These are phyloP conservation scores for Ophiostoma tasmaniense DNA, from an alignment of 2,329 filamentous ascomycete genomes.

Conservation along the genomic window DNA sequence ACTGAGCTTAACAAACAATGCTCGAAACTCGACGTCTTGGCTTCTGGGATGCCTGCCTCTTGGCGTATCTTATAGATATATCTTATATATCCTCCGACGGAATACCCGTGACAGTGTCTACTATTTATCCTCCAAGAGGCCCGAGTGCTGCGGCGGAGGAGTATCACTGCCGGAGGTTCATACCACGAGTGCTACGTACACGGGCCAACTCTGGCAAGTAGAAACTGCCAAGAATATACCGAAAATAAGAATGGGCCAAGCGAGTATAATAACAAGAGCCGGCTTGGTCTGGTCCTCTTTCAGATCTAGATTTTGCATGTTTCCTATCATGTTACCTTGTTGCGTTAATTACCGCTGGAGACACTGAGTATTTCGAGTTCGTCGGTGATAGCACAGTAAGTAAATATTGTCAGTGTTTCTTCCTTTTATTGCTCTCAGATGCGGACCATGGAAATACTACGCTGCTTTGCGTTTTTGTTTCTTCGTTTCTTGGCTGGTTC, in stretches of 20 bases:
- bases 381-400: no score
- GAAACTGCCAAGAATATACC: not conserved
- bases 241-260: not conserved
- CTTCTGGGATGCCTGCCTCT: not conserved
- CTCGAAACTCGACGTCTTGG: not conserved
- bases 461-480: conserved; percentile 2
- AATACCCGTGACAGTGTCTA: not conserved
- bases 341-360: not conserved
- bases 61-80: not conserved
- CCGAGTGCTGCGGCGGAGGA: not conserved
- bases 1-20: not conserved
- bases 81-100: not conserved
- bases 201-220: not conserved
- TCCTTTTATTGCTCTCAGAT: not conserved
- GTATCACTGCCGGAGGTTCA: not conserved
- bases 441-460: not conserved
- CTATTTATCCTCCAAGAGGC: not conserved
- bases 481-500: not conserved
- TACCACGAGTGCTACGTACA: not conserved
- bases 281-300: not conserved
- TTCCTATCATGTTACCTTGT: not conserved
- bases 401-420: not conserved
- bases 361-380: no score
- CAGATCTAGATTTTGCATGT: not conserved
- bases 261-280: not conserved